Conservation (phyloP, 1,284 basidiomycete species). For the Cryptococcus depauperatus region DNA sequence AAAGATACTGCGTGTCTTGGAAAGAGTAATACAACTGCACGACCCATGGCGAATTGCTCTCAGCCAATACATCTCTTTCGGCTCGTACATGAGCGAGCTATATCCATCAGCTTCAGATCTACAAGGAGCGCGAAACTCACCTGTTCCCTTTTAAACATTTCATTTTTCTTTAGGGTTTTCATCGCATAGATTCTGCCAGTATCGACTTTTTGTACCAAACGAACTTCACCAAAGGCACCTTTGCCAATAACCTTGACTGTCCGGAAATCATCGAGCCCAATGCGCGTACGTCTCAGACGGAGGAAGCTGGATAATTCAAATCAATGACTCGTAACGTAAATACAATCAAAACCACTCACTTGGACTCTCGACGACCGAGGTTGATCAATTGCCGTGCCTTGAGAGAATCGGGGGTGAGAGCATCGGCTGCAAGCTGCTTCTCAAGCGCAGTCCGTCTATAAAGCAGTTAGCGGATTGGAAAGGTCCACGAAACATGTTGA, state of each 20-base stretch:
- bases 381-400: constrained; percentile 86
- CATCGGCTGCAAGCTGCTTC: constrained; percentile 69
- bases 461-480: neutral
- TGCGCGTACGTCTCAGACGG: constrained; percentile 80
- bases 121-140: constrained; percentile 47
- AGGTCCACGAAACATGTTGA: too few species aligned
- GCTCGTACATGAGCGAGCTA: constrained; percentile 95
- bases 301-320: constrained; percentile 54
- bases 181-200: constrained; percentile 98
- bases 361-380: constrained; percentile 83
- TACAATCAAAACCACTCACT: constrained; percentile 38
- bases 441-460: constrained; percentile 84
- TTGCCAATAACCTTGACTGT: constrained; percentile 99
- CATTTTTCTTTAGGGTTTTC: constrained; percentile 96
- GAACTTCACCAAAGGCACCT: constrained; percentile 96
- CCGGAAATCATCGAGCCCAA: constrained; percentile 86
- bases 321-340: neutral
- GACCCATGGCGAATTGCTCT: constrained; percentile 94
- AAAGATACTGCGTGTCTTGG: constrained; percentile 91
- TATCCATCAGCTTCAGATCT: neutral
- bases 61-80: constrained; percentile 95
- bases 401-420: constrained; percentile 67
- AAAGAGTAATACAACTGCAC: constrained; percentile 99
- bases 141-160: constrained; percentile 99
- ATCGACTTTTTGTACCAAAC: constrained; percentile 92